Conservation (phyloP, 2,329 filamentous ascomycete genomes). For the Teratosphaeria viscida region DNA sequence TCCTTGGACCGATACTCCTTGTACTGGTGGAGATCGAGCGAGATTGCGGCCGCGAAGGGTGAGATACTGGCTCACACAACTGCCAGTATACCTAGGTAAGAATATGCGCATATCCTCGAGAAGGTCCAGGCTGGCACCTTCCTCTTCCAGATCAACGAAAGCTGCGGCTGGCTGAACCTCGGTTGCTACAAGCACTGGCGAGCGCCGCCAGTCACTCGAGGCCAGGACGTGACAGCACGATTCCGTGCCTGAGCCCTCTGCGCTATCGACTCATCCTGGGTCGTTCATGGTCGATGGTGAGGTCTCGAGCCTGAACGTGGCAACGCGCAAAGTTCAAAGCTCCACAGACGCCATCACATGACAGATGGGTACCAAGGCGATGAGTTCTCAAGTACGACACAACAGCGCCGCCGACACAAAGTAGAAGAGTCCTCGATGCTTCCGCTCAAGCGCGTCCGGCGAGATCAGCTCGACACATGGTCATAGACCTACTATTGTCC, state of each 20-base stretch:
- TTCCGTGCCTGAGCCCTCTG: too few relatives aligned
- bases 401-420: background rate
- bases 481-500: background rate
- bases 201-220: background rate
- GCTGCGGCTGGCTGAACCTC: background rate
- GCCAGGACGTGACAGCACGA: background rate
- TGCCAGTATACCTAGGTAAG: background rate
- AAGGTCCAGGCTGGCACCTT: background rate
- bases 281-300: too few relatives aligned
- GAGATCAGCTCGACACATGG: background rate
- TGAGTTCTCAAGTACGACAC: background rate
- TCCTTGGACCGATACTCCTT: background rate
- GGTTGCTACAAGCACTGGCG: background rate
- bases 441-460: background rate
- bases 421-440: background rate
- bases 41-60: background rate
- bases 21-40: background rate
- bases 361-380: background rate
- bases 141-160: background rate
- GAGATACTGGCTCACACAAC: too few relatives aligned
- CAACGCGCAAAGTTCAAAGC: background rate
- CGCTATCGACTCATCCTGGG: too few relatives aligned
- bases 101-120: background rate
- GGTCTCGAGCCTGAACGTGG: background rate
- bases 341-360: background rate